Evolutionary conservation across 2,329 filamentous ascomycete species (phyloP), one percentile per base, ranked within the genome.

Genomic region (Fusarium chaquense): DNA sequence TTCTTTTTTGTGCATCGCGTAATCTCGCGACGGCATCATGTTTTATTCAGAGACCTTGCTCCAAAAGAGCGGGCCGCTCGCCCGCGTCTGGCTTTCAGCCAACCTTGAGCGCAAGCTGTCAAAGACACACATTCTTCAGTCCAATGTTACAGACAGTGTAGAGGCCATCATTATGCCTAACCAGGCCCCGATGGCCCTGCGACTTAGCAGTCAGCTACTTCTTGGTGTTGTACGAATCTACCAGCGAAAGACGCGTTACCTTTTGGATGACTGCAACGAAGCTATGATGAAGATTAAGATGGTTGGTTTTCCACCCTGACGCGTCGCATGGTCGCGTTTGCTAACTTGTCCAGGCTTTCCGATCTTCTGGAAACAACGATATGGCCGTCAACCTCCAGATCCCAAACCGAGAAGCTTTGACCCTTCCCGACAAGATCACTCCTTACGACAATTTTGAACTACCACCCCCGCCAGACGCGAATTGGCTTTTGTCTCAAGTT

Each of bases 41-140:
- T 99, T 99, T 83, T 98, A 98, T 81, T 97, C 96, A 56, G 94
- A 97, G 85, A 94, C 93, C 58, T 89, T 99, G 63, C 89, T 99
- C 76, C 94, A 94, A 80, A 97, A 97, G 90, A 97, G 93, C 75
- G 96, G 96, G 85, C 95, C 96, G 77, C 83, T 99, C 85, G 96
- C 96, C 82, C 93, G 94, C 78, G 94, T 98, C 83, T 99, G 96
- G 96, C 89, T 98, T 67, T 97, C 96, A 33, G 94, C 96, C 84
- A 99, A 98, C 82, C 87, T 98, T 71, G 96, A 98, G 87, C 94
- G 95, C 85, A 99, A 98, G 84, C 90, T 99, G 65, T 97, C 94
- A 74, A 99, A 99, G 83, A 94, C 93, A 69, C 94, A 98, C 77
- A 96, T 98, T 73, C 81, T 99, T 70, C 93, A 97, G 78, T 95